Base-by-base conservation (phyloP, 2,329 filamentous ascomycete genomes). In the Fusarium neocosmosporiellum region DNA sequence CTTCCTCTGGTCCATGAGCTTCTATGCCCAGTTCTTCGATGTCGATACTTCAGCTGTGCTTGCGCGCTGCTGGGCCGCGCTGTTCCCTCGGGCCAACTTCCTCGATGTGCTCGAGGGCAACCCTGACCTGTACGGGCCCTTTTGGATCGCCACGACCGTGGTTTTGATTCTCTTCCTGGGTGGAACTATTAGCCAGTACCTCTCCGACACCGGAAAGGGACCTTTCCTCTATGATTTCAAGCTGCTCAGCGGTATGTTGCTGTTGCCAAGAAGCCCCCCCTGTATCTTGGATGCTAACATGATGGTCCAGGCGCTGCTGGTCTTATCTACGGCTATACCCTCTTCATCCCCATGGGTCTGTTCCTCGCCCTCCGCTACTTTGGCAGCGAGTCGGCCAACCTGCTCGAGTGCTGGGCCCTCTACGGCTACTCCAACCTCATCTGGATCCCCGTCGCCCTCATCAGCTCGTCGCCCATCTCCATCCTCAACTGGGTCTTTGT, bases 101-200 rank as follows among this genome's bases (percentile, higher is more conserved):
- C 91, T 99, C 72, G 96, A 99, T 80, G 94, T 98, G 37, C 89
- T 99, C 31, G 96, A 99, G 81, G 96, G 96, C 22, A 98, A 98
- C 81, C 94, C 96, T 1, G 96, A 99, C 80, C 86, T 99, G 36
- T 99, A 99, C 86, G 96, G 96, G 1, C 96, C 96, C 1, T 95
- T 98, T 80, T 99, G 96, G 96, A 98, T 99, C 84, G 96, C 96
- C 11, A 98, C 96, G 1, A 98, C 96, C 1, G 96, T 99, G 11
- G 92, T 99, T 14, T 89, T 99, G 72, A 98, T 99, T 68, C 85
- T 99, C 34, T 99, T 99, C 84, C 82, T 99, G 50, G 96, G 96
- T 1, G 96, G 96, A 14, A 98, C 96, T 0, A 98, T 99, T 73
- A 97, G 92, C 80, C 93, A 96, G 83, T 98, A 97, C 82, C 85